A percentile compares a stretch with the other conserved stretches of the same genome.
Evolutionary conservation across 331 rosid genomes (phyloP).

Genomic region (Quercus lobata): DNA sequence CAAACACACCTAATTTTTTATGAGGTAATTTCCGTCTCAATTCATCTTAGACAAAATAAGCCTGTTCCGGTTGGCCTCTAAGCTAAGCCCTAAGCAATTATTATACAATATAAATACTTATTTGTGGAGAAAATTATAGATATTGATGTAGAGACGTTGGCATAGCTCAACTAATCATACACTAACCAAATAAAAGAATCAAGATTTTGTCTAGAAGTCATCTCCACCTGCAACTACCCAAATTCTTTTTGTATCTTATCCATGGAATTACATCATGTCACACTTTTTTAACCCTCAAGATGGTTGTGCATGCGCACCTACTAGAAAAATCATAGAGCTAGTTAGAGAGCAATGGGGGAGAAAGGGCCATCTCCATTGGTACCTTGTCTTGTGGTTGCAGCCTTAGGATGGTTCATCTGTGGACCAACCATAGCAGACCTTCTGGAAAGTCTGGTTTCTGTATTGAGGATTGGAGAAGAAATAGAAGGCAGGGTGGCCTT

Average conservation of each 20-base stretch:
- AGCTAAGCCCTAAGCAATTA: background rate
- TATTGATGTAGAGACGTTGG: constrained; percentile 13
- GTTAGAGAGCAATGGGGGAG: constrained; percentile 9
- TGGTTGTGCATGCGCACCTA: background rate
- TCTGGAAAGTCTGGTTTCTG: constrained; percentile 10
- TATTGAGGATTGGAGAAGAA: background rate
- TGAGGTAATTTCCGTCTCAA: background rate
- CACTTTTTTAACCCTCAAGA: background rate
- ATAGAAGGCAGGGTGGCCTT: constrained; percentile 12
- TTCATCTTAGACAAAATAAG: background rate
- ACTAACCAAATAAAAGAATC: background rate
- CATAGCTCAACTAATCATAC: constrained; percentile 16
- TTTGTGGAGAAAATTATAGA: too few species aligned
- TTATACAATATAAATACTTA: too few species aligned
- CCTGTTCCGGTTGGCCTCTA: background rate
- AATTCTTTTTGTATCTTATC: background rate
- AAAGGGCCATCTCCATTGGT: constrained; percentile 35
- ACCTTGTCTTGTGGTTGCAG: constrained; percentile 20
- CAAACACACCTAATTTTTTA: background rate
- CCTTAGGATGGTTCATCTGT: constrained; percentile 22
- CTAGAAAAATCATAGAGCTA: background rate
- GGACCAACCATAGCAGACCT: constrained; percentile 14
- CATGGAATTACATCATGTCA: background rate
- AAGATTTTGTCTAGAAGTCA: background rate
- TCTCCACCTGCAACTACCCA: constrained; percentile 3